Conservation (phyloP, 805 yeast species). For the Wickerhamomyces pijperi region DNA sequence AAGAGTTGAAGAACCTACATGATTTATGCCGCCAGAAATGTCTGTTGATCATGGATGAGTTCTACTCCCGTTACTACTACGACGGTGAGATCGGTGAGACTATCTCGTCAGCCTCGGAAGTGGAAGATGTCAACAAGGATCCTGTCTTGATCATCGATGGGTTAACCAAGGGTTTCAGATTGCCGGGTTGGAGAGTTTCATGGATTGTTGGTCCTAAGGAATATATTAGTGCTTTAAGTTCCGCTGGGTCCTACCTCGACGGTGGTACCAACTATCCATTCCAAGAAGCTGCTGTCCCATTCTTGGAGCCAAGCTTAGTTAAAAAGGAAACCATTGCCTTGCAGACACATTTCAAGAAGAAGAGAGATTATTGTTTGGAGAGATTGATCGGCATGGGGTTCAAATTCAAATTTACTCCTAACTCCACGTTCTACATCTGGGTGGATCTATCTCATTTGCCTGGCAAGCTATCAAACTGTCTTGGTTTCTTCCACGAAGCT, state of each 20-base stretch:
- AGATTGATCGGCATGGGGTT: slow-evolving; percentile 45
- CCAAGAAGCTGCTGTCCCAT: slow-evolving; percentile 47
- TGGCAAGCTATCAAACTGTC: slow-evolving; percentile 42
- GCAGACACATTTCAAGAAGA: slow-evolving; percentile 43
- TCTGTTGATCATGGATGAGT: slow-evolving; percentile 53
- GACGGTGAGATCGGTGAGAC: slow-evolving; percentile 43
- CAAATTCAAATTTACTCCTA: slow-evolving; percentile 36
- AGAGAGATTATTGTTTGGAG: slow-evolving; percentile 42
- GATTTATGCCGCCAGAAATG: slow-evolving; percentile 39
- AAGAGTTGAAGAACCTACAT: slow-evolving; percentile 37
- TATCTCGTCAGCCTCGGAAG: slow-evolving; percentile 36
- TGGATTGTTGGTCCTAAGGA: slow-evolving; percentile 57
- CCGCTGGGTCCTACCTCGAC: slow-evolving; percentile 50
- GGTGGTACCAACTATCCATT: slow-evolving; percentile 55
- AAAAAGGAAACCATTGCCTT: slow-evolving; percentile 44
- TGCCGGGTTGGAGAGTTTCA: slow-evolving; percentile 57
- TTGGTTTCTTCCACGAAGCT: slow-evolving; percentile 55
- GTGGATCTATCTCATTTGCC: slow-evolving; percentile 44
- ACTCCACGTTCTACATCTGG: slow-evolving; percentile 52
- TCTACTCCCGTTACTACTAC: slow-evolving; percentile 48
- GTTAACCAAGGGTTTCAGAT: slow-evolving; percentile 46
- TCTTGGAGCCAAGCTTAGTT: slow-evolving; percentile 40
- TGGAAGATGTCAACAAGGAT: slow-evolving; percentile 44
- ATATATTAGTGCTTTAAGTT: slow-evolving; percentile 40
- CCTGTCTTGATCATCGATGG: slow-evolving; percentile 53